Evolutionary conservation across 2,329 filamentous ascomycete species (phyloP).

Genomic region (Verticillium nonalfalfae): DNA sequence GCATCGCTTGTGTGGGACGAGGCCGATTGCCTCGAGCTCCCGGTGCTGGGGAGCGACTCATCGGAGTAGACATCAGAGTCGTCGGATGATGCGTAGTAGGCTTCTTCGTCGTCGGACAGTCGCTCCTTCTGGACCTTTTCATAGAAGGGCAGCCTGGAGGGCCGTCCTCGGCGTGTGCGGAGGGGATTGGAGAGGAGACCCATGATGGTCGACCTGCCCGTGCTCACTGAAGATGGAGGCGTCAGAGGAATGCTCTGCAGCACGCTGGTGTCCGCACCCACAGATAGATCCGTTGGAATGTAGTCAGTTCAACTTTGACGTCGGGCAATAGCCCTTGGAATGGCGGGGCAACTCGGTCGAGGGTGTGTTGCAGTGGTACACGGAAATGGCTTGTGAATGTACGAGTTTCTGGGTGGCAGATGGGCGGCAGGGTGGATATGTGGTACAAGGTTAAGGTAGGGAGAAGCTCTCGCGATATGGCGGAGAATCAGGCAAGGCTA

Average conservation of each 20-base stretch:
- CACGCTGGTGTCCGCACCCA: not conserved
- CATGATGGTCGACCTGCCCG: conserved; percentile 29
- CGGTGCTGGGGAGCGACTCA: conserved; percentile 36
- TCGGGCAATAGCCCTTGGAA: not conserved
- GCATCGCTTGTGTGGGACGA: conserved; percentile 34
- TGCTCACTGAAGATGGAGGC: not conserved
- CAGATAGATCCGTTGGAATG: not conserved
- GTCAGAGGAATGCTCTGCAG: not conserved
- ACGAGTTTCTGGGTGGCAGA: not conserved
- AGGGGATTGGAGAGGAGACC: conserved; percentile 41
- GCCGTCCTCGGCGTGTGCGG: conserved; percentile 36
- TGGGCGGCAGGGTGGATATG: not conserved
- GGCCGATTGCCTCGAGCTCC: conserved; percentile 49
- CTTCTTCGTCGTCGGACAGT: conserved; percentile 43
- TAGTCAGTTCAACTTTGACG: not conserved
- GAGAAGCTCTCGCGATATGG: not conserved
- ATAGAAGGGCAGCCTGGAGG: conserved; percentile 41
- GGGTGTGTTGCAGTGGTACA: not conserved
- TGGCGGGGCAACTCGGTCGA: not conserved
- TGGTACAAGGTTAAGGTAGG: not conserved
- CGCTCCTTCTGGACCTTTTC: conserved; percentile 43
- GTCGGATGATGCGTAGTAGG: conserved; percentile 38
- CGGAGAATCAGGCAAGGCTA: not conserved
- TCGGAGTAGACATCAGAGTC: conserved; percentile 33
- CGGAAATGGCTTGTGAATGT: not conserved